Base-by-base conservation (phyloP, 208 protist species). In the Acanthamoeba lugdunensis region DNA sequence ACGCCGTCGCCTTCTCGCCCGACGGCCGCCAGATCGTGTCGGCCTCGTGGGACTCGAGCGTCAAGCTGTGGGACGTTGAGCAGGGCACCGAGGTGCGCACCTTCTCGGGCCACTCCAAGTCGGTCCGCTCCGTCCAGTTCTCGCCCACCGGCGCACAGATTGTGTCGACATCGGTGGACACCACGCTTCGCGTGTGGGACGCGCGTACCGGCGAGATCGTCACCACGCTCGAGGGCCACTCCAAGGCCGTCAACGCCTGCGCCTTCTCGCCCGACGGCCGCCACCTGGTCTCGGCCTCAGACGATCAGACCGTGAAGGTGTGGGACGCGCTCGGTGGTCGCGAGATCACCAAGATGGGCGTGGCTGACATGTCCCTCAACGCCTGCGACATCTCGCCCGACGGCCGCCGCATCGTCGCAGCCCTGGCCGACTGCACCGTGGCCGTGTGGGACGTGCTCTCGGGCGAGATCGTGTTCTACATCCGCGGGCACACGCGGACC, bases 181-280 rank as follows among this genome's bases (percentile, higher is more conserved):
- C 88, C 18, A 94, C 88, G 2, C 37, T 96, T 3, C 84, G 90
- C 18, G 41, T 96, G n/a, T 97, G 95, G 95, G 95, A 95, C 21
- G 85, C 94, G n/a, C 21, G 18, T 18, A 94, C 45, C 9, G 63
- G 79, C 5, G 56, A 69, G 13, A 65, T 85, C 7, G 25, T 65
- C 8, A 16, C 52, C 18, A 58, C 69, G 25, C 52, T 97, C 45
- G 79, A 37, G 3, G 91, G 89, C 11, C 94, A 97, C 88, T 73
- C 89, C 33, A 88, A 85, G n/a, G 14, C 90, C 16, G 94, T 97
- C 37, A 94, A 85, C 48, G 18, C 71, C 4, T 93, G 77, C 63
- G 71, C 92, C n/a, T 96, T 97, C 88, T 95, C 85, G n/a, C 33
- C 58, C 9, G 85, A 96, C 61, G 96, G 95, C 41, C 67, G 94